Evolutionary conservation across 495 filamentous ascomycete genomes (phyloP), one percentile per base, ranked within the genome.

Genomic region (Tuber indicum): DNA sequence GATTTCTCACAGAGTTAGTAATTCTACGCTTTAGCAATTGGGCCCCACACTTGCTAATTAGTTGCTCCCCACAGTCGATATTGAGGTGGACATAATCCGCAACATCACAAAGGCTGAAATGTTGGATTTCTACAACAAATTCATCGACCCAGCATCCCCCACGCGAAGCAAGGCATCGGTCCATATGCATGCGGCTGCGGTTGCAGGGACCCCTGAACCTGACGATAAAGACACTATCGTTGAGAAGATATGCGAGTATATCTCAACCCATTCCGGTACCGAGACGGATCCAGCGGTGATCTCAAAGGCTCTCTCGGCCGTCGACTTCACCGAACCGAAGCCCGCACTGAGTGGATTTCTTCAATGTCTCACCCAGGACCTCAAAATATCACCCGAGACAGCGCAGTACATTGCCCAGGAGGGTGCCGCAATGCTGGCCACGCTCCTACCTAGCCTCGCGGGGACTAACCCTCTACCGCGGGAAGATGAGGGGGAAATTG

Each of bases 1-100:
- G 93, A 97, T 83, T 99, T 99, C 84, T 87, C 93, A 80, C 88
- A 90, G 81, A 89, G 94, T 93, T 85, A 85, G 90, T 86, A 52
- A 45, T 44, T 32, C 39, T 72, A 41, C 10, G 72, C 66, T 32
- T 74, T 47, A 39, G 47, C 39, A 17, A 42, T 36, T 66, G 21
- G 39, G 75, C 52, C 21, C 52, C 79, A 70, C 43, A 26, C 70
- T 82, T 70, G 14, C 78, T 85, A 74, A 85, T 72, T 72, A 26
- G 58, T 42, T 17, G 19, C 32, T 42, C 74, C 39, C 45, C 47
- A 44, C 73, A 93, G 92, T 88, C 46, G 91, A 96, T 74, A 86
- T 87, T 16, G 94, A 98, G 78, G 94, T 92, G 19, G 90, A 89
- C 12, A 85, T 91, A 74, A 89, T 98, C 79, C 90, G 91, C 76